Base-by-base conservation (phyloP, 2,329 filamentous ascomycete genomes). In the Blastomyces parvus region DNA sequence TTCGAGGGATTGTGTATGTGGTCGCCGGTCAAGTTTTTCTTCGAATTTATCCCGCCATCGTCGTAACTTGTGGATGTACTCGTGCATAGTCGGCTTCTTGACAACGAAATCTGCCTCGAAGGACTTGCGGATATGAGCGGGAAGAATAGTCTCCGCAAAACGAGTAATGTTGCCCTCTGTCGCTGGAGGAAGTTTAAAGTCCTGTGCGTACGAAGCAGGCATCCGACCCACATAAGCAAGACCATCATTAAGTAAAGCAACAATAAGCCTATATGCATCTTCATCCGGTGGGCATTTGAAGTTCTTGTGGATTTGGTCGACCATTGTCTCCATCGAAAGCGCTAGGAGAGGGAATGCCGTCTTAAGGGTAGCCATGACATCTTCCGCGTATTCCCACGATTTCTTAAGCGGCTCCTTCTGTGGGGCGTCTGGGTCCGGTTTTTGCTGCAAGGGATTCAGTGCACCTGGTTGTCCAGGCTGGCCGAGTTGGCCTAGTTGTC, bases 281-380 rank as follows among this genome's bases (percentile, higher is more conserved):
- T 99, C 94, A 70, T 99, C 94, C 0, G 93, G 93, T 17, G 93
- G 93, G 71, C 94, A 97, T 78, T 99, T 99, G 84, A 99, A 99
- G 77, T 97, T 89, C 81, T 97, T 97, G 75, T 94, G 89, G 64
- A 99, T 96, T 77, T 97, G 93, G 73, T 99, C 94, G 38, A 97
- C 92, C 91, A 97, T 99, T 0, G 93, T 96, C 79, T 99, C 94
- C 94, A 99, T 97, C 0, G 93, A 97, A 53, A 97, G 80, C 11
- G 95, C 94, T 69, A 99, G 84, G 22, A 99, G 83, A 30, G 94
- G 94, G 81, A 97, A 99, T 0, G 93, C 92, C 7, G 94, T 97
- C 81, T 99, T 97, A 62, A 99, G 86, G 38, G 91, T 89, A 42
- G 91, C 89, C 83, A 96, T 91, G 65, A 99, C 91, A 73, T 97